Conservation (phyloP, 1,284 basidiomycete species). For the Leccinum pachyderme region DNA sequence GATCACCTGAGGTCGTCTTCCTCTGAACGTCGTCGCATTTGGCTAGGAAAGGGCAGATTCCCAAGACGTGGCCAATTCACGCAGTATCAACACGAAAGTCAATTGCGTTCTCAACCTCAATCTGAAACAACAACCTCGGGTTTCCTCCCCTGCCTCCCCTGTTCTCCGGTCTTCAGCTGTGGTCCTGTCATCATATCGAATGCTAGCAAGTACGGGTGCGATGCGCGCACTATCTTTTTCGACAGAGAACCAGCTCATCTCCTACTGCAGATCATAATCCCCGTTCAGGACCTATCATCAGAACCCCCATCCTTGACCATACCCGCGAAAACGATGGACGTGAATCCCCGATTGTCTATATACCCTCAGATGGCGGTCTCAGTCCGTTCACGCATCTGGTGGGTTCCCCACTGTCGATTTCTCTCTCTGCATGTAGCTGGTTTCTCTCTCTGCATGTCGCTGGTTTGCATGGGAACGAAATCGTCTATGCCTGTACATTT, state of each 20-base stretch:
- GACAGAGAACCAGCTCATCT: neutral
- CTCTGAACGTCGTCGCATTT: neutral
- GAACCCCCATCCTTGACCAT: neutral
- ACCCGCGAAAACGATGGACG: neutral
- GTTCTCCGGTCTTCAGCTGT: neutral
- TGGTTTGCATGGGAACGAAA: neutral
- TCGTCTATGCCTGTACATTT: neutral
- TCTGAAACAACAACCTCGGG: neutral
- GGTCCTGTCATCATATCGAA: neutral
- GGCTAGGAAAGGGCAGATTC: too few species aligned
- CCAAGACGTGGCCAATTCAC: neutral
- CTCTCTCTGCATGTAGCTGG: neutral
- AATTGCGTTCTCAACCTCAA: neutral
- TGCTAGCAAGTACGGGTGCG: neutral
- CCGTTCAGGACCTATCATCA: neutral
- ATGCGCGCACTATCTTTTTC: neutral
- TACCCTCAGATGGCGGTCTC: neutral
- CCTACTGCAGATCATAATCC: neutral
- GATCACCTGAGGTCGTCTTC: neutral
- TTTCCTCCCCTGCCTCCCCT: neutral
- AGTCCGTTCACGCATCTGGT: neutral
- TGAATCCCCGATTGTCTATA: neutral
- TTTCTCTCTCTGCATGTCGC: neutral
- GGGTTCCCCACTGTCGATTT: neutral
- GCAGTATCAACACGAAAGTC: neutral